Percentiles rank a stretch among this genome's conserved stretches.
Evolutionary conservation across 805 yeast species (phyloP).

Genomic region (Ogataea parapolymorpha): DNA sequence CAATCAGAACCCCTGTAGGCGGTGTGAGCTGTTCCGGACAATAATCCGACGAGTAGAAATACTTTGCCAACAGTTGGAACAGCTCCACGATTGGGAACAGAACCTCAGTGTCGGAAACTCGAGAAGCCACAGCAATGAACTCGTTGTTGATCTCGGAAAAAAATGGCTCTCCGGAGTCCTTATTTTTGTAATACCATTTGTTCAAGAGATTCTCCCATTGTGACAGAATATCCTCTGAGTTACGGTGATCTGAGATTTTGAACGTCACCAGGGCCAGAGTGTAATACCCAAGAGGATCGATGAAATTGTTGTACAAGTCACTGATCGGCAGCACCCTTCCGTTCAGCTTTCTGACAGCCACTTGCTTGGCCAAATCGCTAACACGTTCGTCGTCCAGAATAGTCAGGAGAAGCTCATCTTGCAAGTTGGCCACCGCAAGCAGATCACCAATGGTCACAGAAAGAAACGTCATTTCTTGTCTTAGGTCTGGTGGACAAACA

Average conservation of each 20-base stretch:
- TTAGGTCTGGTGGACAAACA: slow-evolving; percentile 67
- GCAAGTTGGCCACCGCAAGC: slow-evolving; percentile 83
- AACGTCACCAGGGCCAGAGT: slow-evolving; percentile 76
- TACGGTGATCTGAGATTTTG: slow-evolving; percentile 81
- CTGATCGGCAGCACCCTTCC: slow-evolving; percentile 65
- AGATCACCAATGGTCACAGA: slow-evolving; percentile 70
- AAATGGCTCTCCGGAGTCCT: slow-evolving; percentile 35
- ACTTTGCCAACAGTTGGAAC: slow-evolving; percentile 59
- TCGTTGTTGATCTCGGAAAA: slow-evolving; percentile 37
- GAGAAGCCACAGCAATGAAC: slow-evolving; percentile 50
- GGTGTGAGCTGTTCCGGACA: slow-evolving; percentile 10
- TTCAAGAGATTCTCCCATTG: slow-evolving; percentile 77
- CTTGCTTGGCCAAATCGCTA: slow-evolving; percentile 44
- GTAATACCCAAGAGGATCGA: slow-evolving; percentile 84
- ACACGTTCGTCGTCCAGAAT: slow-evolving; percentile 53
- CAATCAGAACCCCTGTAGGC: slow-evolving; percentile 52
- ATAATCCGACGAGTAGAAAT: slow-evolving; percentile 36
- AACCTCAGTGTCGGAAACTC: slow-evolving; percentile 63
- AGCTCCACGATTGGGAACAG: slow-evolving; percentile 78
- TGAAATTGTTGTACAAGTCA: slow-evolving; percentile 79
- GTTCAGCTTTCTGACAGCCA: slow-evolving; percentile 54
- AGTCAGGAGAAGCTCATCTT: slow-evolving; percentile 56
- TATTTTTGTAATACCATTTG: slow-evolving; percentile 38
- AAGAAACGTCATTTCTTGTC: slow-evolving; percentile 73
- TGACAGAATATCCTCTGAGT: slow-evolving; percentile 73